Percentiles rank a stretch among this genome's conserved stretches.
Evolutionary conservation across 176 grass and related monocot genomes (phyloP).

Genomic region (Zoysia pacifica): DNA sequence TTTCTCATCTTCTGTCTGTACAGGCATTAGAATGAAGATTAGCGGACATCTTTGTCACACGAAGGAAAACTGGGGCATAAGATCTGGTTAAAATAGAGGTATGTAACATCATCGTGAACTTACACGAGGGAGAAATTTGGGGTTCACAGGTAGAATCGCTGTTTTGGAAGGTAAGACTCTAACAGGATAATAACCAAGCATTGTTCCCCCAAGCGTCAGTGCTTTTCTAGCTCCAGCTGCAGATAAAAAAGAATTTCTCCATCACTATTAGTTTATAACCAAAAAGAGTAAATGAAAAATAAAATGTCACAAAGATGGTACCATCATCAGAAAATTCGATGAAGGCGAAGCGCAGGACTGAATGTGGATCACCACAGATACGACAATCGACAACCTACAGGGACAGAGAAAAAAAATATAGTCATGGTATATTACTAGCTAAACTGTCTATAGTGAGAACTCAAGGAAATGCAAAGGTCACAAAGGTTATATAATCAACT

Average conservation of each 20-base stretch:
- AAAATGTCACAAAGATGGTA: constrained; percentile 30
- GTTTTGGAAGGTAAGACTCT: constrained; percentile 95
- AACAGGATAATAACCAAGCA: constrained; percentile 82
- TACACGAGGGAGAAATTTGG: constrained; percentile 88
- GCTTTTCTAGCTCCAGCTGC: constrained; percentile 80
- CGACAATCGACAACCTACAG: constrained; percentile 91
- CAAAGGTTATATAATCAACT: neutral
- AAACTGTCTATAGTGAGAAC: neutral
- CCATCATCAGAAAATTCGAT: constrained; percentile 93
- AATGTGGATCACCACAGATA: constrained; percentile 90
- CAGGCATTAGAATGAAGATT: neutral
- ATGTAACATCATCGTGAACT: constrained; percentile 16
- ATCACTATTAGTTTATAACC: constrained; percentile 18
- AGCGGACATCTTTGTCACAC: neutral
- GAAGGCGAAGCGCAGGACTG: constrained; percentile 89
- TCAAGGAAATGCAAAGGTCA: neutral
- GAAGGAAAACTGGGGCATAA: constrained; percentile 8
- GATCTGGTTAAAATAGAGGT: neutral
- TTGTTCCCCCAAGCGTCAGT: constrained; percentile 66
- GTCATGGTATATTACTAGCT: neutral
- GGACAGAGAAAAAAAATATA: neutral
- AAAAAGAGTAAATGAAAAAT: constrained; percentile 37
- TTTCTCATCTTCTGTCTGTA: constrained; percentile 81
- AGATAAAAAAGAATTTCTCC: constrained; percentile 17
- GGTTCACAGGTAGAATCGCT: constrained; percentile 88